Conservation (phyloP, 2,329 filamentous ascomycete species). For the Xylariaceae sp. region DNA sequence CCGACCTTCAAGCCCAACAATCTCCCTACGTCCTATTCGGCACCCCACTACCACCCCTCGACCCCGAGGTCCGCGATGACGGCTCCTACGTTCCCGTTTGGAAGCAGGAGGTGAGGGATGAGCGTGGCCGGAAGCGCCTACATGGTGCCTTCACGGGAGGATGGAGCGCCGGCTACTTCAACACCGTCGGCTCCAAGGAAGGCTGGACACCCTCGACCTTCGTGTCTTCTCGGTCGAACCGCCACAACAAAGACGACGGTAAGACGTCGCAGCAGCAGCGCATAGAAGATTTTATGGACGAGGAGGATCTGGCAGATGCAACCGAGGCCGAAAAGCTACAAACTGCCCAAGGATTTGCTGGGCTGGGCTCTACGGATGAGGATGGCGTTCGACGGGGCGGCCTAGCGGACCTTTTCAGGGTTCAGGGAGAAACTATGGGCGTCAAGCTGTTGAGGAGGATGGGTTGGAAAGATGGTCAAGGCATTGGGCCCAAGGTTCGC, state of each 20-base stretch:
- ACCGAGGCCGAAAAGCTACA: slow-evolving; percentile 79
- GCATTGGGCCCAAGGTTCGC: slow-evolving; percentile 85
- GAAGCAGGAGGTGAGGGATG: slow-evolving; percentile 97
- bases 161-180: slow-evolving; percentile 97
- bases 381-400: slow-evolving; percentile 57
- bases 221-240: slow-evolving; percentile 84
- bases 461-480: slow-evolving; percentile 96
- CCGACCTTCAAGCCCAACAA: slow-evolving; percentile 69
- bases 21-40: slow-evolving; percentile 82
- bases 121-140: slow-evolving; percentile 85
- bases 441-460: slow-evolving; percentile 84
- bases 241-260: slow-evolving; percentile 69
- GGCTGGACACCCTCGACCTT: slow-evolving; percentile 95
- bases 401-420: slow-evolving; percentile 74
- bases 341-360: slow-evolving; percentile 76
- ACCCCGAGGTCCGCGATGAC: slow-evolving; percentile 81
- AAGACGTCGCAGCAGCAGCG: slow-evolving; percentile 60
- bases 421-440: slow-evolving; percentile 83
- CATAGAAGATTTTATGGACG: slow-evolving; percentile 96
- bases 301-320: slow-evolving; percentile 88
- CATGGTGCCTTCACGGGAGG: slow-evolving; percentile 97
- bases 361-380: slow-evolving; percentile 71
- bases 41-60: slow-evolving; percentile 80
- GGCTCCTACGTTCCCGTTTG: slow-evolving; percentile 93
- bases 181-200: slow-evolving; percentile 97